Conservation (phyloP, 306 rosid species). For the Mimosa pudica region DNA sequence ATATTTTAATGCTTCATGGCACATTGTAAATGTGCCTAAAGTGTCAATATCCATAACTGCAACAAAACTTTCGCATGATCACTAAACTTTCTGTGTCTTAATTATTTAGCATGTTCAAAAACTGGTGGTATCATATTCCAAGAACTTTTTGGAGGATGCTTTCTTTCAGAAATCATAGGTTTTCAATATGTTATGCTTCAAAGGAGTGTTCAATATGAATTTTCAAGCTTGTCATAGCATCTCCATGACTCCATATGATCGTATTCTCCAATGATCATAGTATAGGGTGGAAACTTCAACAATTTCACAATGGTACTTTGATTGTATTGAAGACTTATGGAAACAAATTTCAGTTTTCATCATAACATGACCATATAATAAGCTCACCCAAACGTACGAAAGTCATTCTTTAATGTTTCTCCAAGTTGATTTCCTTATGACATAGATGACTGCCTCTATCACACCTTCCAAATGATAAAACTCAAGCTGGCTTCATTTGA, state of each 20-base stretch:
- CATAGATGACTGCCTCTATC: background rate
- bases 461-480: background rate
- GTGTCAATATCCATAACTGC: constrained; percentile 95
- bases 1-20: constrained; percentile 85
- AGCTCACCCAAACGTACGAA: too few species aligned
- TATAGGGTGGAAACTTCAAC: background rate
- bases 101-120: constrained; percentile 5
- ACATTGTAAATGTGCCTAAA: constrained; percentile 97
- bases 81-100: constrained; percentile 7
- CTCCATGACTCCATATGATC: background rate
- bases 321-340: background rate
- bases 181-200: background rate
- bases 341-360: too few species aligned
- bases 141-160: background rate
- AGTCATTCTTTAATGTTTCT: background rate
- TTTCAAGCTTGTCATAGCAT: background rate
- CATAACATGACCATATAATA: too few species aligned
- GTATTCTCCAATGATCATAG: background rate
- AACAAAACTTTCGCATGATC: constrained; percentile 31
- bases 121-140: background rate
- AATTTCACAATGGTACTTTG: background rate
- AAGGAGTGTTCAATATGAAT: background rate
- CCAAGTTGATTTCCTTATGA: background rate
- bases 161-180: background rate
- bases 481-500: background rate